Percentiles rank a stretch among this genome's conserved stretches.
Conservation (phyloP, 495 filamentous ascomycete species). For the Hypoxylon intermedium region DNA sequence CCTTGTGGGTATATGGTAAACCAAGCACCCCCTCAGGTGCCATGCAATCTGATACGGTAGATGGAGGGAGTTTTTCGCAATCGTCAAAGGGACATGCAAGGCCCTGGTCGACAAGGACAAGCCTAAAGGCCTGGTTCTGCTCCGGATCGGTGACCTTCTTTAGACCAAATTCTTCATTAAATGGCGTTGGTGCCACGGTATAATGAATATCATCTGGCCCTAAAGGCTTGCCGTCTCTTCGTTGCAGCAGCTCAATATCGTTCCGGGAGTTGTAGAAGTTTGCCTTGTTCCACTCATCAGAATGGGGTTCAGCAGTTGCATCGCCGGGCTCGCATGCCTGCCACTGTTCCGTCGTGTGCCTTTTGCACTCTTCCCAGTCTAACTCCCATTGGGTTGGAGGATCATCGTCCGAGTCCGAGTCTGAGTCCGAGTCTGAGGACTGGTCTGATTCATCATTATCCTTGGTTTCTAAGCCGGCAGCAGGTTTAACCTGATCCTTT, state of each 20-base stretch:
- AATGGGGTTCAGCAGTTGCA: background rate
- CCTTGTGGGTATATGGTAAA: background rate
- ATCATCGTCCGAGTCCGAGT: background rate
- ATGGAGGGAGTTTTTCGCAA: background rate
- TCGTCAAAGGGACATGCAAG: background rate
- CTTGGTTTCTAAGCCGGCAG: background rate
- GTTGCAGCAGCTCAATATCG: background rate
- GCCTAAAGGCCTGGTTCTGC: background rate
- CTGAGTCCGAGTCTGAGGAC: constrained; percentile 3
- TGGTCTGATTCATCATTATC: background rate
- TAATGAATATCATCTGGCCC: background rate
- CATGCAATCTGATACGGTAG: background rate
- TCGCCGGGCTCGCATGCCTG: background rate
- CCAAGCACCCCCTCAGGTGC: background rate
- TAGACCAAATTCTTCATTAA: background rate
- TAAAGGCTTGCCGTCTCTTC: constrained; percentile 1
- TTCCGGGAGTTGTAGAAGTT: constrained; percentile 2
- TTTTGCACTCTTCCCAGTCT: background rate
- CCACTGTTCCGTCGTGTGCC: background rate
- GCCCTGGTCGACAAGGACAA: background rate
- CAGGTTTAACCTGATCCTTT: background rate
- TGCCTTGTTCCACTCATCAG: constrained; percentile 7
- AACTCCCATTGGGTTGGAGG: background rate
- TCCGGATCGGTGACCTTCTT: background rate
- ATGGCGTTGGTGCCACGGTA: background rate